Evolutionary conservation across 495 filamentous ascomycete species (phyloP).

Genomic region (Cetradonia linearis): DNA sequence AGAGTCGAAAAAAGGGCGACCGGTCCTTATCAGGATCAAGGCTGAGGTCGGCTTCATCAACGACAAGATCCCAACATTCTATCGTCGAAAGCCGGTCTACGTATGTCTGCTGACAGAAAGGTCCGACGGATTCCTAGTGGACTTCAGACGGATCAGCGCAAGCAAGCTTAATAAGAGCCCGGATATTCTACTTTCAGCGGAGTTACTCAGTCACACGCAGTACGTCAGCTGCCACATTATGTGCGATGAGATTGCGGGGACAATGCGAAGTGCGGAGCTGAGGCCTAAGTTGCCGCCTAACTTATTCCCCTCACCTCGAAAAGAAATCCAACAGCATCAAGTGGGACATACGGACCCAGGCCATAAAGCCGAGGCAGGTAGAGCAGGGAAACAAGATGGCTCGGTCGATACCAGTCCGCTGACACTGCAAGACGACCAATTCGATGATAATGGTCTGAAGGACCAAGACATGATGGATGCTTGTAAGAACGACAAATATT

Average conservation of each 20-base stretch:
- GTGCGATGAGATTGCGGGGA: conserved; percentile 88
- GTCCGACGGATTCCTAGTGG: conserved; percentile 60
- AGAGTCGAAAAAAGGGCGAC: conserved; percentile 35
- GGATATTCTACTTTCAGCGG: conserved; percentile 40
- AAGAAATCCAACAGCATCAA: conserved; percentile 3
- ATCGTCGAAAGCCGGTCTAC: conserved; percentile 51
- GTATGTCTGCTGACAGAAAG: conserved; percentile 69
- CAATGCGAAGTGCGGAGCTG: conserved; percentile 50
- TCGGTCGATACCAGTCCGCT: conserved; percentile 11
- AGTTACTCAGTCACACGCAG: conserved; percentile 46
- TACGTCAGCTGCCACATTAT: conserved; percentile 61
- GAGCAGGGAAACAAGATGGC: conserved; percentile 11
- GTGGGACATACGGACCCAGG: neutral
- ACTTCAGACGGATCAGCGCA: conserved; percentile 71
- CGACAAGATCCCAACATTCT: conserved; percentile 48
- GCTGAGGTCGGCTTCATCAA: conserved; percentile 67
- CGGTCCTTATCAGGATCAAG: conserved; percentile 51
- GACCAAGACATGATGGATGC: conserved; percentile 46
- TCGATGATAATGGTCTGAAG: conserved; percentile 46
- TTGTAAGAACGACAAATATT: conserved; percentile 19
- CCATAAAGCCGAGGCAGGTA: conserved; percentile 11
- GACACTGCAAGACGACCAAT: conserved; percentile 33
- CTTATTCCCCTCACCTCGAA: conserved; percentile 37
- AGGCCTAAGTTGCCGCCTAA: conserved; percentile 50
- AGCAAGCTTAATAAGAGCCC: conserved; percentile 47